Conservation (phyloP, 768 basidiomycete genomes). For the Suillus fuscotomentosus region DNA sequence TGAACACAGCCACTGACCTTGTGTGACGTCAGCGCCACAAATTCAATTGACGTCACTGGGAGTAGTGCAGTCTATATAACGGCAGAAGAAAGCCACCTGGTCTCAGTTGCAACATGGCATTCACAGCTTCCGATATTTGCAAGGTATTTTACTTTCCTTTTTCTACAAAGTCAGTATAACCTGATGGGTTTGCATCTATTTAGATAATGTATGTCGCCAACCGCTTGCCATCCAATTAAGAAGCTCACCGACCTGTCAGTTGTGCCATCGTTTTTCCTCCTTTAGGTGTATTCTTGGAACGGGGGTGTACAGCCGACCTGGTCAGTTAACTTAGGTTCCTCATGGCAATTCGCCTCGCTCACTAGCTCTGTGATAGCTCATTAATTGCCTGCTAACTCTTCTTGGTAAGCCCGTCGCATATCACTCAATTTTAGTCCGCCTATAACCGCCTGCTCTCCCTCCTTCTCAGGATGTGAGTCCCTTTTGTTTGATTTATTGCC, state of each 20-base stretch:
- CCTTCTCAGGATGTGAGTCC: constrained; percentile 52
- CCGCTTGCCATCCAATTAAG: background rate
- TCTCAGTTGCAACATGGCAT: constrained; percentile 45
- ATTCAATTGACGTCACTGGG: constrained; percentile 27
- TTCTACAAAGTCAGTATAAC: background rate
- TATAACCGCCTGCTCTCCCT: background rate
- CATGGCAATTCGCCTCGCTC: background rate
- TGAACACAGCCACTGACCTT: background rate
- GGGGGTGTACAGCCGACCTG: constrained; percentile 78
- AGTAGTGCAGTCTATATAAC: background rate
- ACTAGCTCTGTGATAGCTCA: constrained; percentile 32
- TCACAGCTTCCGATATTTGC: constrained; percentile 74
- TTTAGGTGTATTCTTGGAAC: constrained; percentile 84
- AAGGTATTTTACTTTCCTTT: constrained; percentile 51
- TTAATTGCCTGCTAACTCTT: constrained; percentile 80
- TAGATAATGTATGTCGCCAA: constrained; percentile 44
- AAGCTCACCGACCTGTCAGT: constrained; percentile 31
- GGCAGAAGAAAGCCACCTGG: background rate
- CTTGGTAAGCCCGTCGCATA: constrained; percentile 46
- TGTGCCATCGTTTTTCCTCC: constrained; percentile 77
- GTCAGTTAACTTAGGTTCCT: constrained; percentile 38
- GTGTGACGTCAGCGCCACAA: constrained; percentile 7
- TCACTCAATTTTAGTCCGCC: too few species aligned
- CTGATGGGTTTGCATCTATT: background rate
- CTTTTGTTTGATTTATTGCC: background rate